Conservation (phyloP, 192 early-diverging fungal species). For the Coemansia sp. region DNA sequence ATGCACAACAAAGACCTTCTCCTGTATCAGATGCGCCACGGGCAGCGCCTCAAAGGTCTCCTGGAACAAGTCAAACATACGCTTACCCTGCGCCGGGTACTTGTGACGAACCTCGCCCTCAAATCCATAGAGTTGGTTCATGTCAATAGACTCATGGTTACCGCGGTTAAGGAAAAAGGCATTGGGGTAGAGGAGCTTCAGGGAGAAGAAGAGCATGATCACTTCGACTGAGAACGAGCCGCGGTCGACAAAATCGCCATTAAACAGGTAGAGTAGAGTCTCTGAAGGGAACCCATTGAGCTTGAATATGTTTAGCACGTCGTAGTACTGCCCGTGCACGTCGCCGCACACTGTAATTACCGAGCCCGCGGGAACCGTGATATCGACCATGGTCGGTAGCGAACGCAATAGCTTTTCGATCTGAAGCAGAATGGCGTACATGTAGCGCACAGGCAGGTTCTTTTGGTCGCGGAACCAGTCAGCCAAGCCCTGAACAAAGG, state of each 20-base stretch:
- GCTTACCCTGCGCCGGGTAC: constrained; percentile 66
- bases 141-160: constrained; percentile 97
- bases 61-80: constrained; percentile 91
- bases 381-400: constrained; percentile 80
- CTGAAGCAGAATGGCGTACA: constrained; percentile 79
- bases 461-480: constrained; percentile 84
- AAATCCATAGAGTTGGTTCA: constrained; percentile 99
- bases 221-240: constrained; percentile 98
- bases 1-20: constrained; percentile 95
- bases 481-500: constrained; percentile 78
- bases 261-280: constrained; percentile 86
- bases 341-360: constrained; percentile 94
- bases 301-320: constrained; percentile 93
- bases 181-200: constrained; percentile 87
- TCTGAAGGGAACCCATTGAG: constrained; percentile 86
- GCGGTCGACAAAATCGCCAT: constrained; percentile 99
- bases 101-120: constrained; percentile 97
- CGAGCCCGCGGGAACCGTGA: constrained; percentile 67
- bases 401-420: constrained; percentile 72
- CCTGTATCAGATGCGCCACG: constrained; percentile 83
- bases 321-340: constrained; percentile 98
- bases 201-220: constrained; percentile 85
- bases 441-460: constrained; percentile 87
- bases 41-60: constrained; percentile 95
- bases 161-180: constrained; percentile 85